These are phyloP conservation scores for Malassezia dermatis DNA, from an alignment of 1,284 basidiomycete genomes.

Conservation along the genomic window DNA sequence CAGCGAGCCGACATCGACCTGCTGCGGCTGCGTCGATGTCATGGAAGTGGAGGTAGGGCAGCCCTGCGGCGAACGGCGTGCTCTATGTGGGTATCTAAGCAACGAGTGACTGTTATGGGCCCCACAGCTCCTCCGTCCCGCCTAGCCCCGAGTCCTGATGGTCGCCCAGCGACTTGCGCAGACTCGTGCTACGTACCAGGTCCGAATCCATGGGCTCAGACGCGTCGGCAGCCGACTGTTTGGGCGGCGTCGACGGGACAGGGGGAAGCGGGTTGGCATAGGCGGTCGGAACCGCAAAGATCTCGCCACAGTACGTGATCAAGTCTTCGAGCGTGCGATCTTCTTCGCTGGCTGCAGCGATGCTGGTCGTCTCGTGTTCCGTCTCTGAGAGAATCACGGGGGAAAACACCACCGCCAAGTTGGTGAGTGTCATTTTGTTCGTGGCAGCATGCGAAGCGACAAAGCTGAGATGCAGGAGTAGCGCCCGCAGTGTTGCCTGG, in stretches of 20 bases:
- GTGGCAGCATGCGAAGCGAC: slow-evolving; percentile 61
- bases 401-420: slow-evolving; percentile 46
- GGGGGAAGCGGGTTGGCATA: slow-evolving; percentile 1
- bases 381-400: slow-evolving; percentile 40
- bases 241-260: not conserved
- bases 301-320: slow-evolving; percentile 31
- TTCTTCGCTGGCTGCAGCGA: slow-evolving; percentile 42
- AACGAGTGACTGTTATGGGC: not conserved
- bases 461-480: slow-evolving; percentile 77
- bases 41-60: not conserved
- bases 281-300: slow-evolving; percentile 17
- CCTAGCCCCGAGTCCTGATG: not conserved
- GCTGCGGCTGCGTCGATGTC: slow-evolving; percentile 27
- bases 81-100: not conserved
- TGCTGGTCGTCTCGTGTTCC: slow-evolving; percentile 31
- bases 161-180: not conserved
- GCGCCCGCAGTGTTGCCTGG: slow-evolving; percentile 71
- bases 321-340: slow-evolving; percentile 41
- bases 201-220: not conserved
- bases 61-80: not conserved
- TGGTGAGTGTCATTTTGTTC: slow-evolving; percentile 88
- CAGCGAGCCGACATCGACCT: slow-evolving; percentile 31
- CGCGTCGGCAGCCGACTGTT: not conserved
- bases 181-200: not conserved
- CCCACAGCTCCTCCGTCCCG: not conserved